Evolutionary conservation across 2,329 filamentous ascomycete genomes (phyloP), one percentile per base, ranked within the genome.

Genomic region (Penicillium sp.): DNA sequence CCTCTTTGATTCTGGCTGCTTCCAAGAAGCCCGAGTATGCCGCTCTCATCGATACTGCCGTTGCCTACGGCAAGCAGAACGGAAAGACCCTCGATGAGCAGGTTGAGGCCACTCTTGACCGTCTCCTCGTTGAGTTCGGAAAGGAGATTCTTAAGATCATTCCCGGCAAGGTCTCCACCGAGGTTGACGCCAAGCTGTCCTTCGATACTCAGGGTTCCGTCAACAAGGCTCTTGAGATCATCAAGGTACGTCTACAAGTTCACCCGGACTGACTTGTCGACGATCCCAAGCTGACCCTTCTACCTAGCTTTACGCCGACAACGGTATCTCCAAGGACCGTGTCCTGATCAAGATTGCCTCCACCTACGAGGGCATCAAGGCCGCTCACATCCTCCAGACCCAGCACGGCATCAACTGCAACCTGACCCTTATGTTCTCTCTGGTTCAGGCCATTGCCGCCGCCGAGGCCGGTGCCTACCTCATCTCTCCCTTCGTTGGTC

Each of bases 301-400:
- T 10, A 13, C 21, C 15, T 67, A 95, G 89, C 87, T 98, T 59
- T 98, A 98, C 85, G 86, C 95, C 76, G 81, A 86, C 70, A 77
- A 86, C 67, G 93, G 93, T 60, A 88, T 98, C 72, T 77, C 80
- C 75, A 96, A 96, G 82, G 88, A 91, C 67, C 91, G 93, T 58
- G 72, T 98, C 68, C 81, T 98, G 63, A 98, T 98, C 83, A 98
- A 98, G 87, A 83, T 98, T 62, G 93, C 93, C 69, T 95, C 93
- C 54, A 98, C 93, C 73, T 98, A 89, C 88, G 93, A 98, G 79
- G 93, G 93, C 71, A 97, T 98, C 82, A 89, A 98, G 82, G 93
- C 93, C 59, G 91, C 93, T 60, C 85, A 95, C 79, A 90, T 94
- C 71, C 86, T 98, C 57, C 91, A 97, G 81, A 86, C 83, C 66